Conservation (phyloP, 768 basidiomycete species). For the Boletus sp. region DNA sequence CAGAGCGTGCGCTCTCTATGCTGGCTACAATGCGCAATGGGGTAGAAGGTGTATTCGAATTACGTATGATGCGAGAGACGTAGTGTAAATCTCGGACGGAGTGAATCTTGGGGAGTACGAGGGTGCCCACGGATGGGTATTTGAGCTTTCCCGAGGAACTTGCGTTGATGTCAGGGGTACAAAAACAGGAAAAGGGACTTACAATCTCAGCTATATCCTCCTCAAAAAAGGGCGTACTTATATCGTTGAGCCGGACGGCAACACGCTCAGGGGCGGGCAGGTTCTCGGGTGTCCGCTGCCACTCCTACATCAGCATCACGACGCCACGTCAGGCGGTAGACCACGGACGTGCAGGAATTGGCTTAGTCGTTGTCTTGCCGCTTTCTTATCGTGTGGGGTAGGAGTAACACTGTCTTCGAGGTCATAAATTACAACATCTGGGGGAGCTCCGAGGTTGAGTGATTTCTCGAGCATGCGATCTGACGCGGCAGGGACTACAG, state of each 20-base stretch:
- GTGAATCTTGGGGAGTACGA: conserved; percentile 87
- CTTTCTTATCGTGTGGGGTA: conserved; percentile 49
- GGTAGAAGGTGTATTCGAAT: conserved; percentile 23
- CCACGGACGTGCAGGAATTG: conserved; percentile 53
- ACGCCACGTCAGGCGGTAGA: conserved; percentile 1
- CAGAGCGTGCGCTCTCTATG: conserved; percentile 77
- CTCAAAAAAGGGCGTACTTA: conserved; percentile 60
- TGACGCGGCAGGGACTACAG: conserved; percentile 71
- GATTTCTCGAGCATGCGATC: conserved; percentile 83
- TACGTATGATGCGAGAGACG: conserved; percentile 44
- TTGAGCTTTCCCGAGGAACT: conserved; percentile 36
- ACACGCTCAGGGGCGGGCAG: conserved; percentile 49
- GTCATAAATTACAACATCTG: conserved; percentile 84
- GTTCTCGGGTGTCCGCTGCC: conserved; percentile 27
- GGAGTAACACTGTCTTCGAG: conserved; percentile 85
- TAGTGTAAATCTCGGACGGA: conserved; percentile 60
- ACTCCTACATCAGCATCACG: conserved; percentile 15
- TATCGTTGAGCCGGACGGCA: conserved; percentile 69
- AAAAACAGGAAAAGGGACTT: conserved; percentile 14
- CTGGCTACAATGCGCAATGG: conserved; percentile 68
- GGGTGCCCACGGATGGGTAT: conserved; percentile 48
- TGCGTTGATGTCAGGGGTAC: conserved; percentile 1
- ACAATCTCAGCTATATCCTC: conserved; percentile 64
- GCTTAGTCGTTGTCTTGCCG: conserved; percentile 52
- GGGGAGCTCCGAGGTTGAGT: conserved; percentile 40